Conservation (phyloP, 1,284 basidiomycete genomes). For the Filobasidium uniguttulatum region DNA sequence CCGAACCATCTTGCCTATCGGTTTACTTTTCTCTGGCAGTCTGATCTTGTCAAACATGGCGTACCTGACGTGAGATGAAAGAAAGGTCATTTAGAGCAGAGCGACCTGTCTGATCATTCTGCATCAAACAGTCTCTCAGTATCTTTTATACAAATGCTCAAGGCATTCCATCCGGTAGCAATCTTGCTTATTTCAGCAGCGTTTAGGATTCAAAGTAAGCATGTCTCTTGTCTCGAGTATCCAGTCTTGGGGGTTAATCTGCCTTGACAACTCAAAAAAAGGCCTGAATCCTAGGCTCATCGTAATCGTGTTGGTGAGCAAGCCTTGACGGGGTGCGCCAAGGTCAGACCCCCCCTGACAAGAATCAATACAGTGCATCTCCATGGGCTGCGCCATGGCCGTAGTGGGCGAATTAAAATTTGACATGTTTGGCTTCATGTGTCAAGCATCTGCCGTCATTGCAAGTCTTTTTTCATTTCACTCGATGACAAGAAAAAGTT, state of each 20-base stretch:
- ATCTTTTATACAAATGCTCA: slow-evolving; percentile 97
- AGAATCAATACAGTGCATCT: slow-evolving; percentile 49
- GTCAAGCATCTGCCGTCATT: slow-evolving; percentile 65
- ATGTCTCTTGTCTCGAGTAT: neutral
- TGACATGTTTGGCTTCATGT: slow-evolving; percentile 71
- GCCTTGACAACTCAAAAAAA: neutral
- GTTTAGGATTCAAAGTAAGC: slow-evolving; percentile 54
- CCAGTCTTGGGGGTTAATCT: neutral
- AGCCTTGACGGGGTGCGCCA: neutral
- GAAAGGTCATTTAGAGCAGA: too few species aligned
- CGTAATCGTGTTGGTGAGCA: slow-evolving; percentile 52
- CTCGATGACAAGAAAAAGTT: too few species aligned
- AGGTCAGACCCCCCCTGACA: too few species aligned
- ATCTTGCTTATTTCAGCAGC: slow-evolving; percentile 89
- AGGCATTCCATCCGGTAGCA: slow-evolving; percentile 93
- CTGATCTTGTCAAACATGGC: slow-evolving; percentile 89
- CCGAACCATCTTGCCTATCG: slow-evolving; percentile 83
- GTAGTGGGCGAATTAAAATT: slow-evolving; percentile 71
- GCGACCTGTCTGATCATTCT: neutral
- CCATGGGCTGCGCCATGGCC: slow-evolving; percentile 68
- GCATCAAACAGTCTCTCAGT: slow-evolving; percentile 54
- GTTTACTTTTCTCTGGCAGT: slow-evolving; percentile 78
- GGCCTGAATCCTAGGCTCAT: slow-evolving; percentile 51
- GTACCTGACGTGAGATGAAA: slow-evolving; percentile 43
- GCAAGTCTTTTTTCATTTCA: neutral